Evolutionary conservation across 768 basidiomycete species (phyloP).

Genomic region (Rhodotorula kratochvilovae): DNA sequence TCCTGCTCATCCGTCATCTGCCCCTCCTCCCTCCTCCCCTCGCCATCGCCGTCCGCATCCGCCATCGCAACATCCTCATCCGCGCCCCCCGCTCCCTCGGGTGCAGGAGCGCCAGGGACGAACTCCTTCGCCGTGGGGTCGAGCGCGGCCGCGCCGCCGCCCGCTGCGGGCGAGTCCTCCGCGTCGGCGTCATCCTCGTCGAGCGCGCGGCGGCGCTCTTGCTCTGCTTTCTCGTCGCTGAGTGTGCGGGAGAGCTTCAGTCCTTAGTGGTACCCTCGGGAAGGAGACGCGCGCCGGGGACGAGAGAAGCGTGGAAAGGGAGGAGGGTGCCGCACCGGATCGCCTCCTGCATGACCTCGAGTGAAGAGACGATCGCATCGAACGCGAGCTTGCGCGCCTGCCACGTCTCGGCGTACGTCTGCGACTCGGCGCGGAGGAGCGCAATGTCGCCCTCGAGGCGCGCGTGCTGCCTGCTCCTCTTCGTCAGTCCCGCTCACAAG

Average conservation of each 20-base stretch:
- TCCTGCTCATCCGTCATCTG: background rate
- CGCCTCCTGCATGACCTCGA: constrained; percentile 29
- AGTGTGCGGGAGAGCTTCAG: too few relatives aligned
- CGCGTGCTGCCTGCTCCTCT: constrained; percentile 2
- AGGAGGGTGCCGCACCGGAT: constrained; percentile 20
- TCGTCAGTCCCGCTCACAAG: too few relatives aligned
- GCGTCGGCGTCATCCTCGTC: constrained; percentile 30
- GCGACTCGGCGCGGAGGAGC: constrained; percentile 4
- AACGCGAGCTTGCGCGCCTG: constrained; percentile 15
- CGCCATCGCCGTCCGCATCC: background rate
- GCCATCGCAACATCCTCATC: background rate
- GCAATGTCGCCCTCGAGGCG: constrained; percentile 20
- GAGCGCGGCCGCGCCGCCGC: background rate
- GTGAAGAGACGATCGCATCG: constrained; percentile 14
- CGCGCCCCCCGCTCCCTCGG: too few relatives aligned
- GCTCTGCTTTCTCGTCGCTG: constrained; percentile 38
- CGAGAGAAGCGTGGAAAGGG: too few relatives aligned
- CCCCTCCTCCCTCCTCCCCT: background rate
- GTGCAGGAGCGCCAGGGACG: constrained; percentile 8
- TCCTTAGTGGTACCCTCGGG: too few relatives aligned
- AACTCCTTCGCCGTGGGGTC: background rate
- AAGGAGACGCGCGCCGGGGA: background rate
- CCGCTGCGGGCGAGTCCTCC: background rate
- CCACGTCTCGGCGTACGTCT: constrained; percentile 28
- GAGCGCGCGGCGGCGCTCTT: constrained; percentile 28